phyloP scores from a whole-genome alignment of 176 grass and related monocot genomes.

The Cenchrus purpureus region DNA sequence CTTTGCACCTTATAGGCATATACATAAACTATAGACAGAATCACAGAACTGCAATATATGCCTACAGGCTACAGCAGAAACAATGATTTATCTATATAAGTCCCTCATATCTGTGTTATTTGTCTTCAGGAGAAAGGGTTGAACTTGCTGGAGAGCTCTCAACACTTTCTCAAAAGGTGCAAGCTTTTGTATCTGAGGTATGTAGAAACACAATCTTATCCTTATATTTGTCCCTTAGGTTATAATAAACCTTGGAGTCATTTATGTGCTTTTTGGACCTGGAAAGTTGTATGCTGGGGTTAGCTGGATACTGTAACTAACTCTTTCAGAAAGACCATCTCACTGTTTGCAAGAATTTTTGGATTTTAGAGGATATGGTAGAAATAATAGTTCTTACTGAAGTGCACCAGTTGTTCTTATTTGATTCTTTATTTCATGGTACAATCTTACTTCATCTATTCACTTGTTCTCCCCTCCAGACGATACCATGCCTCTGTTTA shows the following conservation, averaged over 20 bases:
- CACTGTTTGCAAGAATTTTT: constrained; percentile 9
- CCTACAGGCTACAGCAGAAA: constrained; percentile 10
- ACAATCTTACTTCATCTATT: constrained; percentile 30
- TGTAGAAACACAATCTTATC: neutral
- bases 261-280: constrained; percentile 30
- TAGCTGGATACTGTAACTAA: neutral
- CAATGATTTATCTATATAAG: constrained; percentile 8
- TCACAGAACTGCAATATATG: constrained; percentile 15
- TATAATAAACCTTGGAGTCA: neutral
- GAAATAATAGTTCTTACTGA: constrained; percentile 29
- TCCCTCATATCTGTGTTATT: constrained; percentile 18
- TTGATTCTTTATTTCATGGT: constrained; percentile 16
- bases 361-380: constrained; percentile 11
- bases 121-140: constrained; percentile 80
- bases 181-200: constrained; percentile 93
- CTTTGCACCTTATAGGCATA: neutral
- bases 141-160: constrained; percentile 87
- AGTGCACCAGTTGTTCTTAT: neutral
- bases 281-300: neutral
- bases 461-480: constrained; percentile 61
- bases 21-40: constrained; percentile 1
- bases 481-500: constrained; percentile 92
- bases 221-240: neutral
- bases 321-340: neutral
- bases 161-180: constrained; percentile 83